These are phyloP conservation scores for Backusella circina DNA, from an alignment of 192 early-diverging fungal genomes.

Conservation along the genomic window DNA sequence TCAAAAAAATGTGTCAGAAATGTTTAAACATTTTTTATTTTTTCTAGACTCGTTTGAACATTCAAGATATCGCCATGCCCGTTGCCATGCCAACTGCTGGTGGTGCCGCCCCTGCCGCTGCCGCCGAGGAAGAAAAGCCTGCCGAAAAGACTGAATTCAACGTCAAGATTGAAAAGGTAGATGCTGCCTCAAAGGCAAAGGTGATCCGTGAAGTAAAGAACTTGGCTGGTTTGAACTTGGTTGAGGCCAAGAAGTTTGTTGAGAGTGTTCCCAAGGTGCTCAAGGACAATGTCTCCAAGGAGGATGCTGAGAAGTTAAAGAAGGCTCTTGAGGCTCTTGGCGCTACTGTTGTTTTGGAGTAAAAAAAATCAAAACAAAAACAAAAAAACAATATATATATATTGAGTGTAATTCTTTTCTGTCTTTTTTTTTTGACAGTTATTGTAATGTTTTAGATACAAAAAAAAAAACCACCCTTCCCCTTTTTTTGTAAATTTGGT, in stretches of 20 bases:
- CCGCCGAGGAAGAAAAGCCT: conserved; percentile 83
- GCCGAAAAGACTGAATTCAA: conserved; percentile 92
- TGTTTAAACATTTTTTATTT: background rate
- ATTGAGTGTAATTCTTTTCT: background rate
- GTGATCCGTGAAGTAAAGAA: conserved; percentile 98
- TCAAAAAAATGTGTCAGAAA: conserved; percentile 13
- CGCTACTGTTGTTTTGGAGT: conserved; percentile 93
- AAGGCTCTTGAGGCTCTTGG: conserved; percentile 89
- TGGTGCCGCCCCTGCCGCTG: conserved; percentile 52
- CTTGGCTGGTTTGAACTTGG: conserved; percentile 91
- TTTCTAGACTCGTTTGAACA: conserved; percentile 79
- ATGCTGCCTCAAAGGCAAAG: conserved; percentile 94
- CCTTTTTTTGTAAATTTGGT: conserved; percentile 5
- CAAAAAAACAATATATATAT: background rate
- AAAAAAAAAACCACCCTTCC: background rate
- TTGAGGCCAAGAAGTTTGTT: conserved; percentile 99
- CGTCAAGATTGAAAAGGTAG: conserved; percentile 94
- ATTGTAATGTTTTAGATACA: conserved; percentile 1
- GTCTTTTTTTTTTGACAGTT: background rate
- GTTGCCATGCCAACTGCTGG: conserved; percentile 63
- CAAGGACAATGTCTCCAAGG: conserved; percentile 85
- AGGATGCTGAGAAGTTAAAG: conserved; percentile 98
- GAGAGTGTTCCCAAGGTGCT: conserved; percentile 96
- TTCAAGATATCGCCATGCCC: conserved; percentile 87
- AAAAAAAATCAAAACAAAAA: conserved; percentile 40